Conservation (phyloP, 2,329 filamentous ascomycete species). For the Beauveria scarabaeidicola region DNA sequence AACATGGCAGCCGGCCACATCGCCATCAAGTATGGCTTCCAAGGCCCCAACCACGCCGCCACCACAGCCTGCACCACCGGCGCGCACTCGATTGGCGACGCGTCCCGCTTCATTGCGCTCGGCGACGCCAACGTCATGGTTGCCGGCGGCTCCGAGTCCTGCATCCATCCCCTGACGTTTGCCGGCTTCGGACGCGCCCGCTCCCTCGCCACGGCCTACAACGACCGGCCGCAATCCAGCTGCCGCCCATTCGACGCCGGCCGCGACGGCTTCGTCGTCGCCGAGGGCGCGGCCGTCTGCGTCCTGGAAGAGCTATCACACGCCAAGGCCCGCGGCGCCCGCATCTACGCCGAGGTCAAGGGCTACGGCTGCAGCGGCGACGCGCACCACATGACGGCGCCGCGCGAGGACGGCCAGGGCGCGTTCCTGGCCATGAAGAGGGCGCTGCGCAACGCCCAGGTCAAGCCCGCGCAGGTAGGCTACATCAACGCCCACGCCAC, state of each 20-base stretch:
- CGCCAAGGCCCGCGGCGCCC: constrained; percentile 67
- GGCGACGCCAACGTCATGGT: constrained; percentile 94
- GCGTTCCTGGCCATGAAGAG: constrained; percentile 78
- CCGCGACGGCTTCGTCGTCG: constrained; percentile 81
- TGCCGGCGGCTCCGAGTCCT: constrained; percentile 90
- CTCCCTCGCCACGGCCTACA: constrained; percentile 75
- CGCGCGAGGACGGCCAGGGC: constrained; percentile 71
- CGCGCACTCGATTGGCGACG: constrained; percentile 89
- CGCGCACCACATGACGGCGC: constrained; percentile 89
- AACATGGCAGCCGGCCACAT: constrained; percentile 93
- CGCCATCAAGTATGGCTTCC: constrained; percentile 82
- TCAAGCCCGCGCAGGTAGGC: constrained; percentile 64
- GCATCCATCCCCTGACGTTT: constrained; percentile 88
- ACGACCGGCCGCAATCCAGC: constrained; percentile 58
- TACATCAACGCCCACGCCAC: constrained; percentile 97
- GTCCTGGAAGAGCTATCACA: constrained; percentile 88
- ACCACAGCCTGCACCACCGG: constrained; percentile 96
- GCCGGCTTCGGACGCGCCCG: constrained; percentile 84
- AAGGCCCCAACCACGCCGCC: constrained; percentile 84
- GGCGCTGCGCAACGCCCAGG: constrained; percentile 62
- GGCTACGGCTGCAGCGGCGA: constrained; percentile 90
- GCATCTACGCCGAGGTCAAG: constrained; percentile 78
- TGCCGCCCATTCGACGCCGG: constrained; percentile 81
- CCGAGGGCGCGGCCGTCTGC: constrained; percentile 82
- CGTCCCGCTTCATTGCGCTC: constrained; percentile 81